Conservation (phyloP, 2,329 filamentous ascomycete genomes). For the Hymenoscyphus fraxineus region DNA sequence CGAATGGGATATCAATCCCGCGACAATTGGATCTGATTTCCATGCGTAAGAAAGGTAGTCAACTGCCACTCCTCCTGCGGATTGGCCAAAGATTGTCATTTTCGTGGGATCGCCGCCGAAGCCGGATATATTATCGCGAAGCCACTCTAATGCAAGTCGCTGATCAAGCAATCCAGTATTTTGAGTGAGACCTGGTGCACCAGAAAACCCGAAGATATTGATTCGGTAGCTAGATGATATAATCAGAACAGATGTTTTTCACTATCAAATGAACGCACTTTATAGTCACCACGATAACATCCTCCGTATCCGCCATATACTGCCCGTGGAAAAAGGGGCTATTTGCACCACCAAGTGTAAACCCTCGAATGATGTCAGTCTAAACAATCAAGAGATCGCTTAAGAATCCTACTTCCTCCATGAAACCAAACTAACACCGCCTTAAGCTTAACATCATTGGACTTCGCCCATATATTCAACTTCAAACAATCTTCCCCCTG, state of each 20-base stretch:
- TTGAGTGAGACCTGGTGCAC: conserved; percentile 18
- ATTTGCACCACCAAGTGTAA: conserved; percentile 36
- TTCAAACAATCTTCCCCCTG: conserved; percentile 35
- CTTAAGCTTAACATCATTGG: conserved; percentile 27
- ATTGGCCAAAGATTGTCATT: conserved; percentile 52
- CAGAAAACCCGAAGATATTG: conserved; percentile 37
- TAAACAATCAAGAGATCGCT: too few relatives aligned
- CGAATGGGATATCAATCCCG: conserved; percentile 24
- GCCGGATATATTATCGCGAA: conserved; percentile 51
- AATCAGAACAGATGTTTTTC: background rate
- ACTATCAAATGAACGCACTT: conserved; percentile 36
- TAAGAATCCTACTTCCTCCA: conserved; percentile 33
- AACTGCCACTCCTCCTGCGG: conserved; percentile 52
- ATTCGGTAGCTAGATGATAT: conserved; percentile 32
- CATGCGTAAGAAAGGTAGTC: conserved; percentile 28
- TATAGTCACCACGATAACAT: conserved; percentile 42
- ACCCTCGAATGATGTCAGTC: conserved; percentile 18
- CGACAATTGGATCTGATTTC: conserved; percentile 26
- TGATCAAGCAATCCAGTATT: conserved; percentile 64
- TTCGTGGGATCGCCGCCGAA: conserved; percentile 56
- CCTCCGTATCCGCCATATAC: conserved; percentile 39
- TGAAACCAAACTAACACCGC: conserved; percentile 42
- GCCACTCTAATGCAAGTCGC: conserved; percentile 54
- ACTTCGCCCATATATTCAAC: conserved; percentile 36
- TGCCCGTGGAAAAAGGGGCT: conserved; percentile 41